phyloP scores from a whole-genome alignment of 768 basidiomycete genomes.

The Panellus pusillus region DNA sequence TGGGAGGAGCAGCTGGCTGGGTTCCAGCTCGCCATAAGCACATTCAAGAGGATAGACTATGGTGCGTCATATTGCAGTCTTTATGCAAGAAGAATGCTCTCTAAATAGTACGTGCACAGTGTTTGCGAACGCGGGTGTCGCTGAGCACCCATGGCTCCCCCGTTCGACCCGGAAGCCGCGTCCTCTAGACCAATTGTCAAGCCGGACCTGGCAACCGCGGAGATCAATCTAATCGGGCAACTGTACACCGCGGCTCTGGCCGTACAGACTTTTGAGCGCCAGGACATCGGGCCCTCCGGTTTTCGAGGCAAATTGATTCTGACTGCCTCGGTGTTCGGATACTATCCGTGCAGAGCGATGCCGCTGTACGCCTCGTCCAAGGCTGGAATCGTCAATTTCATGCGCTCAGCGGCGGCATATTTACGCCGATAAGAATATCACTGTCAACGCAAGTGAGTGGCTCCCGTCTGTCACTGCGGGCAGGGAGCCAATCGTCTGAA shows the following conservation, averaged over 20 bases:
- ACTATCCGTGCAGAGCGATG: constrained; percentile 19
- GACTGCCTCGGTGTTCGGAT: constrained; percentile 22
- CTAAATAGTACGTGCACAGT: constrained; percentile 3
- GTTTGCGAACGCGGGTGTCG: constrained; percentile 24
- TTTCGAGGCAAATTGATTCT: constrained; percentile 23
- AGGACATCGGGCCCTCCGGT: constrained; percentile 17
- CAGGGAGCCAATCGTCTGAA: too few relatives aligned
- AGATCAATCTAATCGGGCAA: constrained; percentile 22
- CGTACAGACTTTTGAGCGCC: constrained; percentile 23
- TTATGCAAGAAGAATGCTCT: background rate
- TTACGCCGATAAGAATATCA: constrained; percentile 21
- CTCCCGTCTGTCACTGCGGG: background rate
- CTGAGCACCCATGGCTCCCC: constrained; percentile 23
- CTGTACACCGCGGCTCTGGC: constrained; percentile 24
- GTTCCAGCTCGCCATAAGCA: constrained; percentile 13
- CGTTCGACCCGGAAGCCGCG: constrained; percentile 16
- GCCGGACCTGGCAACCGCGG: constrained; percentile 14
- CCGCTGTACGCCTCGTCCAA: constrained; percentile 24
- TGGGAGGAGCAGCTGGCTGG: constrained; percentile 23
- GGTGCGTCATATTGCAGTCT: constrained; percentile 4
- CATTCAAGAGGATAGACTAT: constrained; percentile 22
- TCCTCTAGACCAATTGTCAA: constrained; percentile 16
- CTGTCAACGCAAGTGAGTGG: constrained; percentile 19
- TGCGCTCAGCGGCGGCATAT: constrained; percentile 19
- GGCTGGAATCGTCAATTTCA: constrained; percentile 22